phyloP scores from a whole-genome alignment of 106 monocot species.

The Triglochin maritima region DNA sequence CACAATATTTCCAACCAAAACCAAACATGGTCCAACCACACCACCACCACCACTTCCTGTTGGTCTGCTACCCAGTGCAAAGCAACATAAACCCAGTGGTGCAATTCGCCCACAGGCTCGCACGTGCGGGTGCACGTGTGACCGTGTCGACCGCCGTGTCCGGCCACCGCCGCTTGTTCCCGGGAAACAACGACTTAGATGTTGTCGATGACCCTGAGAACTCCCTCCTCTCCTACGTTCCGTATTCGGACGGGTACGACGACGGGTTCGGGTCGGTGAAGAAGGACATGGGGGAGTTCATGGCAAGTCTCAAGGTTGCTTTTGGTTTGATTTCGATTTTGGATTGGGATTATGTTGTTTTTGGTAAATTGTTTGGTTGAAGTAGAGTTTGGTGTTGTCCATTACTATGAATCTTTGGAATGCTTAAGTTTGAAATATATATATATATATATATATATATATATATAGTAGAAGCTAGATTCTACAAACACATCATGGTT shows the following conservation, averaged over 20 bases:
- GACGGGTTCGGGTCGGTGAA: conserved; percentile 7
- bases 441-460: no score
- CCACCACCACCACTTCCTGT: conserved; percentile 11
- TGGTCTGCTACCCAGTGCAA: conserved; percentile 9
- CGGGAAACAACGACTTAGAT: background rate
- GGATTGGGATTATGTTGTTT: no score
- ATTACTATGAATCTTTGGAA: no score
- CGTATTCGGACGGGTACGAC: conserved; percentile 57
- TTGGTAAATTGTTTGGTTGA: no score
- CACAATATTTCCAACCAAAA: no score
- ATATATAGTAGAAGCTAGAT: no score
- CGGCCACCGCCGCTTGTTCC: conserved; percentile 17
- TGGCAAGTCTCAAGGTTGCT: conserved; percentile 1
- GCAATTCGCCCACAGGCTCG: conserved; percentile 8
- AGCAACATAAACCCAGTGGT: conserved; percentile 19
- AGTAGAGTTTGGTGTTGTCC: no score
- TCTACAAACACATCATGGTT: no score
- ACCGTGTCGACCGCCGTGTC: conserved; percentile 19
- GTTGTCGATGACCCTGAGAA: conserved; percentile 1
- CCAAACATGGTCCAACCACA: background rate
- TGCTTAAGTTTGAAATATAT: no score
- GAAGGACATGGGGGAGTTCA: conserved; percentile 2
- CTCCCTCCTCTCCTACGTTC: conserved; percentile 24
- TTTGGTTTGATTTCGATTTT: no score
- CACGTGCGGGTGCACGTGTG: conserved; percentile 2